phyloP scores from a whole-genome alignment of 1,284 basidiomycete species.

The Ceratobasidium sp. region DNA sequence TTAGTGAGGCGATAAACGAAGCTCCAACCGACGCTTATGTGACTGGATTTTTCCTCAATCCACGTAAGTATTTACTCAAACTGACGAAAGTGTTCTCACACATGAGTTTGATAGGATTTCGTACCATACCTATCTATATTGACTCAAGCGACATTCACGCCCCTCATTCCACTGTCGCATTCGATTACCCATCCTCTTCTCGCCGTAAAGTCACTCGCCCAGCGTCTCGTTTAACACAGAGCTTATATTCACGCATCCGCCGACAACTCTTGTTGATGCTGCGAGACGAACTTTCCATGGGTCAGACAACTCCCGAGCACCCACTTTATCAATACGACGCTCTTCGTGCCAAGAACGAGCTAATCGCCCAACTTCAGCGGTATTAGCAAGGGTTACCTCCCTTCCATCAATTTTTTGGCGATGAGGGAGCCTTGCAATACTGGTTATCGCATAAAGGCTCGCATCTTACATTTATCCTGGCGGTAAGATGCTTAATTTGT shows the following conservation, averaged over 20 bases:
- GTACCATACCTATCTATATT: conserved; percentile 1
- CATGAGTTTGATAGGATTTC: conserved; percentile 5
- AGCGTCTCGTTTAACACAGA: neutral
- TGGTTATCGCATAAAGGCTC: conserved; percentile 1
- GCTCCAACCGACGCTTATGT: conserved; percentile 48
- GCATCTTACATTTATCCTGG: conserved; percentile 1
- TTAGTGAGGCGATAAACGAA: conserved; percentile 47
- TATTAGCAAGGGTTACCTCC: conserved; percentile 13
- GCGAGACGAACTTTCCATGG: neutral
- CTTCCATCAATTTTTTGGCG: neutral
- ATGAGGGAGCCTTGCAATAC: neutral
- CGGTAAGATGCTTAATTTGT: conserved; percentile 7
- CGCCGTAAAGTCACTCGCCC: neutral
- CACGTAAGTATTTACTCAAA: conserved; percentile 43
- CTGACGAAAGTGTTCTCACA: neutral
- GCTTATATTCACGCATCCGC: neutral
- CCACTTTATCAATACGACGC: conserved; percentile 1
- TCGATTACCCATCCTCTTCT: neutral
- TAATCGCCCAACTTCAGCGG: conserved; percentile 3
- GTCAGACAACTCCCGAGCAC: neutral
- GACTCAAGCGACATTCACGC: neutral
- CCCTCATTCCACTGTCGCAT: neutral
- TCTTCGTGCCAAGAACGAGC: neutral
- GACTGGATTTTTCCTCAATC: conserved; percentile 49
- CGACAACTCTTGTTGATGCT: neutral